Conservation (phyloP, 164 flowering plant species). For the Annona cherimola region DNA sequence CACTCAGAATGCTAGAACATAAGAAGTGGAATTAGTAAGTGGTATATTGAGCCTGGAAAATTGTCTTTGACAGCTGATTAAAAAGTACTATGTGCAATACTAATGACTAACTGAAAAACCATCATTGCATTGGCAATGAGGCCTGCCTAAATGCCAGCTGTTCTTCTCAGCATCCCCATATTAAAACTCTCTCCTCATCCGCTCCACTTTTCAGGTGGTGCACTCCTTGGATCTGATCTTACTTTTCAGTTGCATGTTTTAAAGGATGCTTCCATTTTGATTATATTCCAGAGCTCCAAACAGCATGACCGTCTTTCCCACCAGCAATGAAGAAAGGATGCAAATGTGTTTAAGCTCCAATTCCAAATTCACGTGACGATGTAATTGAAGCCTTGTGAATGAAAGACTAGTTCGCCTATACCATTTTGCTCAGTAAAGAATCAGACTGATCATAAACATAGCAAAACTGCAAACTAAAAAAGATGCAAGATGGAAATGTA, state of each 20-base stretch:
- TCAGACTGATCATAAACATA: constrained; percentile 13
- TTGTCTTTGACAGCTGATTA: no score
- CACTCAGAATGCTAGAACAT: no score
- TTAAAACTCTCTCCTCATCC: not conserved
- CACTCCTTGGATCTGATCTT: constrained; percentile 1
- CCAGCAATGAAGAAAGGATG: constrained; percentile 9
- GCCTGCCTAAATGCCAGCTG: no score
- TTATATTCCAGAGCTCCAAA: constrained; percentile 12
- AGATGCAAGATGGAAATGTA: constrained; percentile 21
- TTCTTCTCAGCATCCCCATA: no score
- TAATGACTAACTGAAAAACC: no score
- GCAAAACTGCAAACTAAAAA: constrained; percentile 20
- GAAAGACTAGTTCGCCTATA: constrained; percentile 8
- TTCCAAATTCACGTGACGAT: constrained; percentile 3
- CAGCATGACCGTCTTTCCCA: constrained; percentile 17
- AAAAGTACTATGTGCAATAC: no score
- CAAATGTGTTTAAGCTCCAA: constrained; percentile 14
- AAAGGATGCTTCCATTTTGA: not conserved
- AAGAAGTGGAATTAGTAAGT: no score
- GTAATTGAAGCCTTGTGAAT: constrained; percentile 11
- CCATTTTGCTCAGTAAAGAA: not conserved
- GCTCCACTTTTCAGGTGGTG: not conserved
- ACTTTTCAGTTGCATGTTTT: constrained; percentile 9
- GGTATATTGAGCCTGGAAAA: no score
- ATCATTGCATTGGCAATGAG: no score